Conservation (phyloP, 2,329 filamentous ascomycete genomes). For the Pseudogymnoascus sp. region DNA sequence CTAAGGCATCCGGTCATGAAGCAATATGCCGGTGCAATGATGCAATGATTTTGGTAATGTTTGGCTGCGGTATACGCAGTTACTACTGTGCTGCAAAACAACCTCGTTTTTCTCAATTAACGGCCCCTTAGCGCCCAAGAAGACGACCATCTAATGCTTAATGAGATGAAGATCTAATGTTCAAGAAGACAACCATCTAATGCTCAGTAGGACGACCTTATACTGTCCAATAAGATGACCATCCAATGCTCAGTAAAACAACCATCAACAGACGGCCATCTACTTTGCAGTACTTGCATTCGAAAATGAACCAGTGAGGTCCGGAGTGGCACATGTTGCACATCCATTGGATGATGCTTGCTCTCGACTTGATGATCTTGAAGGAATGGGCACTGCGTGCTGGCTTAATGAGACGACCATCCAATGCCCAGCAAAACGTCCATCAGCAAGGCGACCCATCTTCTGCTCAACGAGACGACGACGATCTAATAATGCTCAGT, state of each 20-base stretch:
- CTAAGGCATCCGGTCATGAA: background rate
- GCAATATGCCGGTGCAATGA: background rate
- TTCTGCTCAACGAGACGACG: background rate
- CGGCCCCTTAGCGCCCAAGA: background rate
- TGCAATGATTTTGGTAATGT: background rate
- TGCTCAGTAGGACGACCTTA: background rate
- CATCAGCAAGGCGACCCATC: background rate
- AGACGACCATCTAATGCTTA: background rate
- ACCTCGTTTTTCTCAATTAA: background rate
- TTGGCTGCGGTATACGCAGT: background rate
- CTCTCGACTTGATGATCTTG: constrained; percentile 61
- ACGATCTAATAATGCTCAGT: background rate
- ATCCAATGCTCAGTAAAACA: background rate
- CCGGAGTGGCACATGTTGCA: constrained; percentile 59
- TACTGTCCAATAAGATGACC: background rate
- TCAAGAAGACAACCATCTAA: background rate
- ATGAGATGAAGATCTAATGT: background rate
- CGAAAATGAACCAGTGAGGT: constrained; percentile 61
- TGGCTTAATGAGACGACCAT: constrained; percentile 18
- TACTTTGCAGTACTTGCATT: constrained; percentile 58
- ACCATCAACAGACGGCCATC: background rate
- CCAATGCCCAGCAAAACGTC: background rate
- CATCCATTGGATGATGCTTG: constrained; percentile 51
- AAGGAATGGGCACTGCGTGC: constrained; percentile 55
- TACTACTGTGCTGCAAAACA: no score